phyloP scores from a whole-genome alignment of 805 yeast genomes.

The Jamesozyma lodderae region DNA sequence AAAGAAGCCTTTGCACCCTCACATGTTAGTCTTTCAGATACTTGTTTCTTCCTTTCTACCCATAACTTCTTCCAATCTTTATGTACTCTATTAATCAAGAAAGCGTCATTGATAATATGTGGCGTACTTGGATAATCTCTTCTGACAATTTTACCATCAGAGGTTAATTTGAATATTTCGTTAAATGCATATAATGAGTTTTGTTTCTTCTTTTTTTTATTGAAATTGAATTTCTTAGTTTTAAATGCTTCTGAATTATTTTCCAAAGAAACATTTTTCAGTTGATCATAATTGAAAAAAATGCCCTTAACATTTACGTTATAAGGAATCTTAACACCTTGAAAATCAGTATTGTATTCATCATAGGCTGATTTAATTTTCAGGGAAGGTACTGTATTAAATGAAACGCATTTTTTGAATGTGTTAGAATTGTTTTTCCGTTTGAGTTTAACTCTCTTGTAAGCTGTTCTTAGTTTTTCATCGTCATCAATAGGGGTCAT shows the following conservation, averaged over 20 bases:
- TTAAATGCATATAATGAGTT: not conserved
- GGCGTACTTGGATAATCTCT: slow-evolving; percentile 28
- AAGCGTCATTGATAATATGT: slow-evolving; percentile 21
- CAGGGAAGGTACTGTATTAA: slow-evolving; percentile 28
- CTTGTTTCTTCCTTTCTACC: slow-evolving; percentile 9
- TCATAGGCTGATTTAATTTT: slow-evolving; percentile 13
- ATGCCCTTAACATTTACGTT: not conserved
- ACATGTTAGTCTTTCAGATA: slow-evolving; percentile 10
- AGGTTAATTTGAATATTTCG: slow-evolving; percentile 15
- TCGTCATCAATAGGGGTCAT: slow-evolving; percentile 4
- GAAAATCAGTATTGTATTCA: slow-evolving; percentile 11
- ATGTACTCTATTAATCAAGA: slow-evolving; percentile 19
- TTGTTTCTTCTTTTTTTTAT: not conserved
- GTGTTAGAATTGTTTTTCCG: not conserved
- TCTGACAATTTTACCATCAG: slow-evolving; percentile 23
- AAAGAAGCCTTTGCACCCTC: slow-evolving; percentile 10
- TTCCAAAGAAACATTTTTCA: not conserved
- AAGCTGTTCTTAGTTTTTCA: slow-evolving; percentile 11
- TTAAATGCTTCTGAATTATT: not conserved
- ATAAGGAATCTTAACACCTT: slow-evolving; percentile 16
- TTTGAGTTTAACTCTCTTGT: slow-evolving; percentile 10
- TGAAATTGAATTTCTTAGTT: not conserved
- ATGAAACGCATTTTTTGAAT: slow-evolving; percentile 17
- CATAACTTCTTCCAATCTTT: slow-evolving; percentile 16
- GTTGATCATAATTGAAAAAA: not conserved